These are phyloP conservation scores for Penicillium glabrum DNA, from an alignment of 2,329 filamentous ascomycete genomes.

Conservation along the genomic window DNA sequence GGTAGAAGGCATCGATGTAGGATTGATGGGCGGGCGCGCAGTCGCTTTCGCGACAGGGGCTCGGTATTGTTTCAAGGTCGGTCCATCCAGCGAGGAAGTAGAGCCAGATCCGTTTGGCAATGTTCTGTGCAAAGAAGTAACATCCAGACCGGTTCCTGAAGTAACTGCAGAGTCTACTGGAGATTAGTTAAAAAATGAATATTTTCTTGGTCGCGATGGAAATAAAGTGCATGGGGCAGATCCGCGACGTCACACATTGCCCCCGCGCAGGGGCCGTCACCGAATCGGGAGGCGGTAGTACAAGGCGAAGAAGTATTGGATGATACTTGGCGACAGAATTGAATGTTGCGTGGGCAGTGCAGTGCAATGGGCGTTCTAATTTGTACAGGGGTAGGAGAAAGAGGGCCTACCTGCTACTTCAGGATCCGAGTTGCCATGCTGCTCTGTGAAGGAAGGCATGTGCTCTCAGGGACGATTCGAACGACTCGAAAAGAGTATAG, in stretches of 20 bases:
- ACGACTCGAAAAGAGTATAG: not conserved
- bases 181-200: slow-evolving; percentile 19
- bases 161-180: slow-evolving; percentile 27
- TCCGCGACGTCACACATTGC: not conserved
- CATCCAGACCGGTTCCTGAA: slow-evolving; percentile 27
- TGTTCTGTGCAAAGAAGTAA: slow-evolving; percentile 24
- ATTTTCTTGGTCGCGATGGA: not conserved
- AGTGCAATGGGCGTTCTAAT: slow-evolving; percentile 9
- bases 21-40: slow-evolving; percentile 24
- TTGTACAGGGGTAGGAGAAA: slow-evolving; percentile 8
- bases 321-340: not conserved
- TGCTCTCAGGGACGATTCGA: slow-evolving; percentile 8
- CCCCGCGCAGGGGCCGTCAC: not conserved
- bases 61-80: slow-evolving; percentile 28
- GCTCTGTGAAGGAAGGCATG: slow-evolving; percentile 33
- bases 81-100: slow-evolving; percentile 20
- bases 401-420: slow-evolving; percentile 32
- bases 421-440: slow-evolving; percentile 19
- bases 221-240: not conserved
- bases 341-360: slow-evolving; percentile 9
- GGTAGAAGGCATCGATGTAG: slow-evolving; percentile 23
- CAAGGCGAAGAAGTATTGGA: not conserved
- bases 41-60: slow-evolving; percentile 29
- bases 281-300: not conserved
- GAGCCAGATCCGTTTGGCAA: slow-evolving; percentile 18